Base-by-base conservation (phyloP, 345 rosid genomes). In the Heritiera fomes region DNA sequence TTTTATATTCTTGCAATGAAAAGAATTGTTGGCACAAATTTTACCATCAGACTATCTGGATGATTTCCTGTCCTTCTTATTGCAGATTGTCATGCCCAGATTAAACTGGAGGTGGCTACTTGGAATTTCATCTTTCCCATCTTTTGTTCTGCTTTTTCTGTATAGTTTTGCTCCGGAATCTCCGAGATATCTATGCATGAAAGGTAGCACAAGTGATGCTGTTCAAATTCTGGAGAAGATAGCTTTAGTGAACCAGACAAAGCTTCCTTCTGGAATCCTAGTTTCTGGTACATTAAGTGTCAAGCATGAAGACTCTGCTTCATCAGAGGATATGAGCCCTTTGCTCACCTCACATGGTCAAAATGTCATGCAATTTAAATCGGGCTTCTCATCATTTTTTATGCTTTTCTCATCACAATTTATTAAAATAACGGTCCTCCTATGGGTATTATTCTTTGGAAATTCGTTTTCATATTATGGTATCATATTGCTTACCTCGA, bases 81-180 rank as follows among this genome's bases (percentile, higher is more conserved):
- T 84, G 72, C 75, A 84, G 84, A 23, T 81, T 43, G 72, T 90
- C 18, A 87, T 90, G 92, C 89, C 92, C 62, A 83, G 75, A 61
- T 82, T 91, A 78, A 81, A 81, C 66, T 88, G 95, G 92, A 88
- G 95, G 81, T 91, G 95, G 93, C 84, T 91, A 40, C 90, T 91
- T 66, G 93, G 79, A 6, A n/a, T 88, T 14, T 87, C 91, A 49
- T 83, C 93, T 67, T 8, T 87, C 28, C 92, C 93, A 65, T 86
- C 95, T 52, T 79, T 84, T 46, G 72, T 76, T 30, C 91, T 88
- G 71, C 92, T 88, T 76, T 5, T 86, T 10, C 81, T 91, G 53
- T 83, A 91, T 66, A 28, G 56, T 20, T 28, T 77, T 71, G 76
- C 86, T 56, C 88, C 89, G 0, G 95, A 91, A 80, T 91, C 95